Conservation (phyloP, 495 filamentous ascomycete genomes). For the Hypomontagnella monticulosa region DNA sequence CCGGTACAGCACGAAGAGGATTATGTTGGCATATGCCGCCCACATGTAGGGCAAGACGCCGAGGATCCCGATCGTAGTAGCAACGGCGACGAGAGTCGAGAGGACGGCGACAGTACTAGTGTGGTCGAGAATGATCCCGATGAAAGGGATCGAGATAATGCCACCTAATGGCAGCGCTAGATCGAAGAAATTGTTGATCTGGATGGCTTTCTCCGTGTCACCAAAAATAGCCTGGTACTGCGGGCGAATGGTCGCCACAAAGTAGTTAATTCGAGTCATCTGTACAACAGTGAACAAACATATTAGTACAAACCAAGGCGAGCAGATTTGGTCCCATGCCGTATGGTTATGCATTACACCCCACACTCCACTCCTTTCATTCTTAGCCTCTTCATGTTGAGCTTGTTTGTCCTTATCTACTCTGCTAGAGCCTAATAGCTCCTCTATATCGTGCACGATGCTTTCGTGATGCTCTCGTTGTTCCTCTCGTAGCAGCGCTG, state of each 20-base stretch:
- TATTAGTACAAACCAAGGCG: slow-evolving; percentile 89
- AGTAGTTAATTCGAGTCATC: slow-evolving; percentile 98
- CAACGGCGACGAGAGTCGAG: slow-evolving; percentile 72
- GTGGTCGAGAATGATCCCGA: slow-evolving; percentile 82
- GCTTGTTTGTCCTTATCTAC: slow-evolving; percentile 63
- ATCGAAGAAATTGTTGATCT: slow-evolving; percentile 88
- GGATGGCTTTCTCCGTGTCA: slow-evolving; percentile 63
- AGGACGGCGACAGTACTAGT: slow-evolving; percentile 79
- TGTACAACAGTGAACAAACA: slow-evolving; percentile 87
- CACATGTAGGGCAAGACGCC: slow-evolving; percentile 74
- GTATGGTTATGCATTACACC: slow-evolving; percentile 84
- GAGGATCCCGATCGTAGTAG: slow-evolving; percentile 80
- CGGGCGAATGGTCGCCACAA: slow-evolving; percentile 86
- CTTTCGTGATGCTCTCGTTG: slow-evolving; percentile 71
- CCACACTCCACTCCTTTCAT: slow-evolving; percentile 79
- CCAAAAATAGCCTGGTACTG: slow-evolving; percentile 86
- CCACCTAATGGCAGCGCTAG: slow-evolving; percentile 88
- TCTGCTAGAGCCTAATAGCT: slow-evolving; percentile 71
- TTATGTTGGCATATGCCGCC: slow-evolving; percentile 81
- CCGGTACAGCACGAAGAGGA: slow-evolving; percentile 80
- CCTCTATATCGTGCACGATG: slow-evolving; percentile 77
- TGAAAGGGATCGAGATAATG: slow-evolving; percentile 85
- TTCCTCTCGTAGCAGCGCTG: slow-evolving; percentile 68
- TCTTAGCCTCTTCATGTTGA: slow-evolving; percentile 65
- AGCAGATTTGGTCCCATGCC: slow-evolving; percentile 76